phyloP scores from a whole-genome alignment of 257 asterid genomes.

The Solanum piurae region DNA sequence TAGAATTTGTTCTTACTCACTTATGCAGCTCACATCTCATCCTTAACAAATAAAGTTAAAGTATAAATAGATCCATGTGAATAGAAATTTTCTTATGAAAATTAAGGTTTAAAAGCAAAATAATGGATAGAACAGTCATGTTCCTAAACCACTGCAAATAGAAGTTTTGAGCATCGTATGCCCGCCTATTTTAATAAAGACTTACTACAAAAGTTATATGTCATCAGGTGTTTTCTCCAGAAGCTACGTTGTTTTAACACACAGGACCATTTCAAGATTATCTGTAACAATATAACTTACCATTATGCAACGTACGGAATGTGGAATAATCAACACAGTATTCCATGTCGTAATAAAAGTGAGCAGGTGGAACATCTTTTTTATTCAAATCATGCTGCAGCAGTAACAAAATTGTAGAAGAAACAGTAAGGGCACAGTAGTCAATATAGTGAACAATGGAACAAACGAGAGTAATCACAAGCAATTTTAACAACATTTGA shows the following conservation, averaged over 20 bases:
- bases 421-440: neutral
- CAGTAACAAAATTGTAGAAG: neutral
- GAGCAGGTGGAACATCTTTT: constrained; percentile 25
- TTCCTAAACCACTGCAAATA: neutral
- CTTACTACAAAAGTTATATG: neutral
- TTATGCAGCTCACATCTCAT: neutral
- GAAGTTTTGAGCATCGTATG: neutral
- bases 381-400: constrained; percentile 35
- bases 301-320: constrained; percentile 41
- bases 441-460: neutral
- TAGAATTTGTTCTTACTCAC: neutral
- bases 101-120: neutral
- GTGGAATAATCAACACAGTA: constrained; percentile 78
- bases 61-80: neutral
- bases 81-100: neutral
- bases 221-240: neutral
- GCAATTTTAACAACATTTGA: neutral
- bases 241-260: neutral
- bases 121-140: neutral
- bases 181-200: neutral
- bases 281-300: constrained; percentile 24
- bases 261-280: neutral
- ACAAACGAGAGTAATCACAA: neutral
- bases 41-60: neutral
- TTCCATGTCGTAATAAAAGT: constrained; percentile 82